Evolutionary conservation across 345 rosid genomes (phyloP), one percentile per base, ranked within the genome.

Genomic region (Anastatica hierochuntica): DNA sequence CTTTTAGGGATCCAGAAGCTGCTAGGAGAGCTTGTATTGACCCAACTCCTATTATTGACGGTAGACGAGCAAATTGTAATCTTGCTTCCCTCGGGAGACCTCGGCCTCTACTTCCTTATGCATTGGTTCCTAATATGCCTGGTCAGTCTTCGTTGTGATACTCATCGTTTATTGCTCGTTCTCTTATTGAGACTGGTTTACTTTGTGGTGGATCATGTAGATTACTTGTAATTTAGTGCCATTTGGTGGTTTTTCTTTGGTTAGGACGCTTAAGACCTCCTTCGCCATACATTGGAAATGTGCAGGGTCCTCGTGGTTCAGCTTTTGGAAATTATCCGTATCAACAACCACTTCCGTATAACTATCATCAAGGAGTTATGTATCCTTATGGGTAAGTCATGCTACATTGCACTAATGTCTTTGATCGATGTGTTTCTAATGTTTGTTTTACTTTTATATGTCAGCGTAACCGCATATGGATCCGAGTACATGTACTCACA

Each of bases 1-100:
- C 98, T 66, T 88, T 87, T 72, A 82, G 86, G 64, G 98, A 92
- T 57, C 86, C 84, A 15, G 98, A 92, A 66, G 78, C 94, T 65
- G 98, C 98, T 53, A 78, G 80, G 78, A 81, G 88, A 67, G 98
- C 98, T 36, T 92, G 98, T 67, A 81, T 60, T 68, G 94, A 92
- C 74, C 90, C 96, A 35, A 73, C 76, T 60, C 98, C 96, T 0
- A 42, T 85, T 33, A 88, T 92, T 52, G 98, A 92, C 68, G 98
- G 98, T 33, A 73, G 98, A 61, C 85, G 90, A 17, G 95, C 98
- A 9, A 92, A 92, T 66, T 92, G 98, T 76, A 92, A 92, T 76
- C 74, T 92, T 72, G 98, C 98, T 59, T 87, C 95, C 1, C 85
- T 88, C 56, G 98, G 98, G 10, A 73, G 96, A 43, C 86, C 90